These are phyloP conservation scores for Chlamydomonas sp. DNA, from an alignment of 139 green algal species.

Conservation along the genomic window DNA sequence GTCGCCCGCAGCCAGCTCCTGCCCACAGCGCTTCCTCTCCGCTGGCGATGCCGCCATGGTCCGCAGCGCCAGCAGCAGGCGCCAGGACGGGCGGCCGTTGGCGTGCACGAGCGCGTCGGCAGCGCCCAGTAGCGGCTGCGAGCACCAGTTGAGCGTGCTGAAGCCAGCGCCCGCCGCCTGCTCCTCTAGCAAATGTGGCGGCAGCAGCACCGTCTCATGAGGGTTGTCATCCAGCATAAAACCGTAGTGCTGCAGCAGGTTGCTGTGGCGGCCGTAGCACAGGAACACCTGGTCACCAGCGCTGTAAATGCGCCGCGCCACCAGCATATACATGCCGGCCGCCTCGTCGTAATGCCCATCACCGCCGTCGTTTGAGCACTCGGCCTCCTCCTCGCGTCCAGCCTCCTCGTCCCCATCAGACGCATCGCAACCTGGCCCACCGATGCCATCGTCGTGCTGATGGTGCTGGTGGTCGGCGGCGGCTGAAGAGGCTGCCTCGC, in stretches of 20 bases:
- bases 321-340: conserved; percentile 29
- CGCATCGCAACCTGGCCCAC: too few relatives aligned
- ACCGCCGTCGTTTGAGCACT: too few relatives aligned
- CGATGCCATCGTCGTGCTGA: too few relatives aligned
- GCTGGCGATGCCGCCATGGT: neutral
- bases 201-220: conserved; percentile 53
- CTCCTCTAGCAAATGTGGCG: conserved; percentile 16
- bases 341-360: conserved; percentile 44
- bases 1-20: conserved; percentile 5
- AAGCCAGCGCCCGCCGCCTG: neutral
- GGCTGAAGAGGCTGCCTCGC: too few relatives aligned
- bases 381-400: too few relatives aligned
- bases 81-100: conserved; percentile 46
- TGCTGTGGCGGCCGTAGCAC: conserved; percentile 81
- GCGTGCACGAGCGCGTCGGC: conserved; percentile 40
- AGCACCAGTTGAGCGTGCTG: conserved; percentile 1
- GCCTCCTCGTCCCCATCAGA: too few relatives aligned
- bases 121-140: neutral
- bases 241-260: conserved; percentile 81
- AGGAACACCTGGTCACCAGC: conserved; percentile 52
- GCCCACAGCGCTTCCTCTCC: neutral
- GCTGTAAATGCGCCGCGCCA: conserved; percentile 15
- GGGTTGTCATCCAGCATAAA: conserved; percentile 72
- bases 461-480: too few relatives aligned
- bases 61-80: conserved; percentile 36